Evolutionary conservation across 2,329 filamentous ascomycete genomes (phyloP).

Genomic region (Aphanoascus verrucosus): DNA sequence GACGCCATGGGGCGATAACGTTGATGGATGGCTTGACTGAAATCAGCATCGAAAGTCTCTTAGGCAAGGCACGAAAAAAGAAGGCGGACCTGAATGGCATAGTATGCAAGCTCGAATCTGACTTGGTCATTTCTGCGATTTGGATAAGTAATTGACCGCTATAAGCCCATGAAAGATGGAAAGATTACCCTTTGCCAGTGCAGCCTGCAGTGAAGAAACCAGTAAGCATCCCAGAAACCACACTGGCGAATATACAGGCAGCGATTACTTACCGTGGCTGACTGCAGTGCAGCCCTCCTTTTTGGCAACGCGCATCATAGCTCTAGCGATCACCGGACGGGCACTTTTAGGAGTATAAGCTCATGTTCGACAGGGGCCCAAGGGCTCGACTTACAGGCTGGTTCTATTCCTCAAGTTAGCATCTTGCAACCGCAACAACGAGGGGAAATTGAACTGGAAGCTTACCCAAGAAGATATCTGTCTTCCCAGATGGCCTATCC

Average conservation of each 20-base stretch:
- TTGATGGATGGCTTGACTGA: slow-evolving; percentile 34
- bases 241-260: not conserved
- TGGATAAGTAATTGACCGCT: not conserved
- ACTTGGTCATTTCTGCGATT: slow-evolving; percentile 35
- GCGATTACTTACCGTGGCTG: slow-evolving; percentile 25
- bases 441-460: not conserved
- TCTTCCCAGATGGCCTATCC: slow-evolving; percentile 58
- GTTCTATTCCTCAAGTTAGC: slow-evolving; percentile 24
- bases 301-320: slow-evolving; percentile 34
- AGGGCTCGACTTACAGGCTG: slow-evolving; percentile 20
- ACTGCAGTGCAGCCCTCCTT: slow-evolving; percentile 36
- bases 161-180: not conserved
- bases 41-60: not conserved
- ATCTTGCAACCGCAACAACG: not conserved
- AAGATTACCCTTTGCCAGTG: slow-evolving; percentile 35
- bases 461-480: slow-evolving; percentile 47
- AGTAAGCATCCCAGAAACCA: not conserved
- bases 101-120: slow-evolving; percentile 42
- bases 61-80: not conserved
- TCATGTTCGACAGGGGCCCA: not conserved
- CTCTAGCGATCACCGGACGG: slow-evolving; percentile 40
- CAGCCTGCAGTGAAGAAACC: slow-evolving; percentile 23
- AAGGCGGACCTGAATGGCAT: slow-evolving; percentile 29
- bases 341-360: slow-evolving; percentile 20
- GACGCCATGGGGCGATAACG: slow-evolving; percentile 42